Evolutionary conservation across 78 protist species (phyloP), one percentile per base, ranked within the genome.

Genomic region (Cavenderia fasciculata): DNA sequence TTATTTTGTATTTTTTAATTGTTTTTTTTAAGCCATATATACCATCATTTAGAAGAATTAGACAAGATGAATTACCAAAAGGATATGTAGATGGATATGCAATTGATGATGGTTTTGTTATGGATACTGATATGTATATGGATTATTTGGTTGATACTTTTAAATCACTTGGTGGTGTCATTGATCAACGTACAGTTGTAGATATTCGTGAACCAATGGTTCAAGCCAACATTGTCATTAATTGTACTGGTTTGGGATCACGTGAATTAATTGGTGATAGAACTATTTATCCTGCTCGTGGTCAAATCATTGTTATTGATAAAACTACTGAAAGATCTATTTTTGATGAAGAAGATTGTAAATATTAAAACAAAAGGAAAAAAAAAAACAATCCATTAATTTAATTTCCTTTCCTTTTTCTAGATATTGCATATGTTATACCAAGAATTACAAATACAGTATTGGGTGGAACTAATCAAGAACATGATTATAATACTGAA

Each of bases 101-200:
- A 2, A 33, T 82, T 7, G 90, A 82, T 41, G 90, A 82, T 41
- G 90, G 90, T 3, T 82, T 82, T 46, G 92, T 86, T 7, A 86
- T 86, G 92, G 85, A 86, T 31, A 73, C 92, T 29, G 92, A 72
- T 38, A 52, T 70, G 10, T 74, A 73, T 54, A 86, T 86, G 92
- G 69, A 73, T n/a, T 86, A 59, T 43, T 52, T 86, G 27, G 92
- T 86, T 0, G n/a, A 59, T 0, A 25, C 77, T 5, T 82, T 82
- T 27, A 82, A 68, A n/a, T 10, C 2, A 18, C 47, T 65, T 5
- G 92, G 85, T 59, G 92, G 92, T 36, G 0, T 4, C 1, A 72
- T 74, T 19, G 92, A 74, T 0, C 85, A 74, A 54, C 40, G 92
- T 40, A 16, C 21, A 2, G 85, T 87, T 0, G 77, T 57, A 2